A percentile compares a stretch with the other conserved stretches of the same genome.
Conservation (phyloP, 306 rosid species). For the apple (Malus domestica) region ASM211411v1 NC_041804.1:1231001-1231500, state of each 20-base stretch:
- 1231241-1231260: background rate
- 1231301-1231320: background rate
- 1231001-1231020: background rate
- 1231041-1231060: background rate
- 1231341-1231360: conserved; percentile 56
- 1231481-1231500: conserved; percentile 44
- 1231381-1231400: conserved; percentile 82
- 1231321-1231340: background rate
- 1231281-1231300: background rate
- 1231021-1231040: background rate
- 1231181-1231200: background rate
- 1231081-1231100: background rate
- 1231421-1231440: conserved; percentile 57
- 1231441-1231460: conserved; percentile 41
- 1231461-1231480: conserved; percentile 51
- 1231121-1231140: background rate
- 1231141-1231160: background rate
- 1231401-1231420: conserved; percentile 50
- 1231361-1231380: conserved; percentile 89
- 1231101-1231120: background rate
- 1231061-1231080: background rate
- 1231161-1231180: background rate
- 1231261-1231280: background rate
- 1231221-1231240: background rate
- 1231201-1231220: background rate